These are phyloP conservation scores for Pestalotiopsis sp. DNA, from an alignment of 2,329 filamentous ascomycete genomes.

Conservation along the genomic window DNA sequence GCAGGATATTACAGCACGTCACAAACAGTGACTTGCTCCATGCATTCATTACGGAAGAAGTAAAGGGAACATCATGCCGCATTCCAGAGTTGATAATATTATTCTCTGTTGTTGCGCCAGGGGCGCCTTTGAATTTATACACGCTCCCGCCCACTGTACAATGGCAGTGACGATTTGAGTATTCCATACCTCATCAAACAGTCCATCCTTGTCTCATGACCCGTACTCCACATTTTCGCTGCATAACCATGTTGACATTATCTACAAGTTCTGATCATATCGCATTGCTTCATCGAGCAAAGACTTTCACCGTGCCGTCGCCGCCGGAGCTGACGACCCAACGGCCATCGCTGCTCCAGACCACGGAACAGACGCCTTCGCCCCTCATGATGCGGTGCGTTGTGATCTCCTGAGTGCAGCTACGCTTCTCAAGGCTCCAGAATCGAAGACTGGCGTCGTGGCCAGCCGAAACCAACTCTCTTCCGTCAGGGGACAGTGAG, in stretches of 20 bases:
- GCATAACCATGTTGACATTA: neutral
- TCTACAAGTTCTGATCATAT: neutral
- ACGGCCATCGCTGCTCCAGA: conserved; percentile 93
- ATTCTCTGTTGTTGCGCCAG: neutral
- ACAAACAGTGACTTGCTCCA: too few species aligned
- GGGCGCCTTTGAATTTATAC: conserved; percentile 7
- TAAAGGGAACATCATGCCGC: neutral
- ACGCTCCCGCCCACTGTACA: neutral
- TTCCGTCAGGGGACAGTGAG: conserved; percentile 88
- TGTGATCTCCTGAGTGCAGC: conserved; percentile 93
- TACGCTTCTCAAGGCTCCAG: conserved; percentile 95
- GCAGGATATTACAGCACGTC: too few species aligned
- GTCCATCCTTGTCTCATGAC: neutral
- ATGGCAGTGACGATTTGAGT: neutral
- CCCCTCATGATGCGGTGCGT: conserved; percentile 92
- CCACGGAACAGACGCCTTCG: conserved; percentile 90
- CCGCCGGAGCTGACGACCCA: conserved; percentile 95
- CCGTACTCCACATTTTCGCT: neutral
- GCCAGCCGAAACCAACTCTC: conserved; percentile 91
- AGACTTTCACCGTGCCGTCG: conserved; percentile 96
- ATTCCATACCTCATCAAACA: conserved; percentile 5
- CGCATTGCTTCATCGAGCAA: conserved; percentile 50
- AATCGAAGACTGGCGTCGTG: conserved; percentile 95
- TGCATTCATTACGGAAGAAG: too few species aligned
- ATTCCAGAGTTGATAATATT: neutral